phyloP scores from a whole-genome alignment of 2,329 filamentous ascomycete genomes.

The Bipolaris gigantea region DNA sequence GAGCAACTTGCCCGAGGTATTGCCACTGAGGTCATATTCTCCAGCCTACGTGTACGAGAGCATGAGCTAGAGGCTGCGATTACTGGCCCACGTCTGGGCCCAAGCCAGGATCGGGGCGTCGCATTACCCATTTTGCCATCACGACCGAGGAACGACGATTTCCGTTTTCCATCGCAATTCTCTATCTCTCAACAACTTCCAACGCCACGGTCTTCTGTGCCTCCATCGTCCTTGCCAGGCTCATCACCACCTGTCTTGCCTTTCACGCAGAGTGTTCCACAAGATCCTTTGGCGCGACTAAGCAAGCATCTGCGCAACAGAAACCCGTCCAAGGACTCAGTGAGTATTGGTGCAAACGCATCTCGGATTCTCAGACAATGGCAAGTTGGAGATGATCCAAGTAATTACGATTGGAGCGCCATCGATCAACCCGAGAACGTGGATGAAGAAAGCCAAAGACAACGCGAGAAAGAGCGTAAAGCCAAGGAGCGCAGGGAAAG shows the following conservation, averaged over 20 bases:
- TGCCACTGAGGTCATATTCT: conserved; percentile 45
- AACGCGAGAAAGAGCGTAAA: conserved; percentile 43
- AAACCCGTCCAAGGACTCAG: conserved; percentile 20
- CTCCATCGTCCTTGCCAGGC: conserved; percentile 3
- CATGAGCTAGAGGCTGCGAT: conserved; percentile 4
- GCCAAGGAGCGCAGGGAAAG: conserved; percentile 47
- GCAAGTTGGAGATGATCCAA: conserved; percentile 43
- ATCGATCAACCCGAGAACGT: conserved; percentile 36
- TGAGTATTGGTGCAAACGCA: conserved; percentile 37
- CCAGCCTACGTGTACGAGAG: conserved; percentile 29
- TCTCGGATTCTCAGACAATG: conserved; percentile 48
- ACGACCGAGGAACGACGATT: conserved; percentile 6
- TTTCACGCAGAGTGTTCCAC: not conserved
- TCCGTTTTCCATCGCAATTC: not conserved
- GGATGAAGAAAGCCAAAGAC: conserved; percentile 43
- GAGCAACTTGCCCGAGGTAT: conserved; percentile 40
- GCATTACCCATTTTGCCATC: conserved; percentile 28
- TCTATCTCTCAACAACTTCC: conserved; percentile 14
- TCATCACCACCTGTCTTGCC: conserved; percentile 13
- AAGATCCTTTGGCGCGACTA: conserved; percentile 37
- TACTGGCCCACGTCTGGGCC: conserved; percentile 5
- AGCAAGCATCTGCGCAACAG: conserved; percentile 43
- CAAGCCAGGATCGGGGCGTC: conserved; percentile 15
- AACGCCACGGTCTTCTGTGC: conserved; percentile 20
- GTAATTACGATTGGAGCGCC: conserved; percentile 47